These are phyloP conservation scores for Quambalaria eucalypti DNA, from an alignment of 1,284 basidiomycete genomes.

Conservation along the genomic window DNA sequence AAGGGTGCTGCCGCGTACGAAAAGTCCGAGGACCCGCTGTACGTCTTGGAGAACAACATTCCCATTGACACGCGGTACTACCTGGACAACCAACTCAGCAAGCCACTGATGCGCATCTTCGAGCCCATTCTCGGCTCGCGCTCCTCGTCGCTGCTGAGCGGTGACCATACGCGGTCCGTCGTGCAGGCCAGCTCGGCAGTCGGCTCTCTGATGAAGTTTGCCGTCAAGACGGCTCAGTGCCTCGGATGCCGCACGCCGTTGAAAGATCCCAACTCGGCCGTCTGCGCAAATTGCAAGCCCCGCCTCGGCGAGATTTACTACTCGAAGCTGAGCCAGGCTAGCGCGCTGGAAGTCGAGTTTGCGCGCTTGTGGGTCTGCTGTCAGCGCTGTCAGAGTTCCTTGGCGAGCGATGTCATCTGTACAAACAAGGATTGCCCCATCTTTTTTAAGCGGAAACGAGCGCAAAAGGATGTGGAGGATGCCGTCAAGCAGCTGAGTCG, in stretches of 20 bases:
- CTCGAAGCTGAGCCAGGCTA: slow-evolving; percentile 29
- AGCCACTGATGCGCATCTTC: slow-evolving; percentile 46
- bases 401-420: slow-evolving; percentile 77
- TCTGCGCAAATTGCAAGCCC: slow-evolving; percentile 41
- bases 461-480: slow-evolving; percentile 89
- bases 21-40: slow-evolving; percentile 44
- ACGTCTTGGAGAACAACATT: slow-evolving; percentile 46
- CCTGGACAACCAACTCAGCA: slow-evolving; percentile 45
- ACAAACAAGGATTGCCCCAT: slow-evolving; percentile 96
- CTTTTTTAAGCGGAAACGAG: slow-evolving; percentile 92
- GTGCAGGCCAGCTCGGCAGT: slow-evolving; percentile 43
- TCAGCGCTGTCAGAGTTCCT: slow-evolving; percentile 42
- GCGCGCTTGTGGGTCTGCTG: slow-evolving; percentile 45
- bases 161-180: slow-evolving; percentile 42
- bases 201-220: slow-evolving; percentile 46
- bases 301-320: slow-evolving; percentile 40
- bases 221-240: slow-evolving; percentile 43
- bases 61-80: slow-evolving; percentile 47
- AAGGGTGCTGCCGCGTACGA: slow-evolving; percentile 45
- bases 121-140: slow-evolving; percentile 44
- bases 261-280: slow-evolving; percentile 27
- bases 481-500: slow-evolving; percentile 66
- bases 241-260: slow-evolving; percentile 44
- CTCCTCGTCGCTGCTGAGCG: slow-evolving; percentile 32
- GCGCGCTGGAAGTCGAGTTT: slow-evolving; percentile 39